Evolutionary conservation across 108 stramenopile species (phyloP).

Genomic region (Stephanodiscus triporus): DNA sequence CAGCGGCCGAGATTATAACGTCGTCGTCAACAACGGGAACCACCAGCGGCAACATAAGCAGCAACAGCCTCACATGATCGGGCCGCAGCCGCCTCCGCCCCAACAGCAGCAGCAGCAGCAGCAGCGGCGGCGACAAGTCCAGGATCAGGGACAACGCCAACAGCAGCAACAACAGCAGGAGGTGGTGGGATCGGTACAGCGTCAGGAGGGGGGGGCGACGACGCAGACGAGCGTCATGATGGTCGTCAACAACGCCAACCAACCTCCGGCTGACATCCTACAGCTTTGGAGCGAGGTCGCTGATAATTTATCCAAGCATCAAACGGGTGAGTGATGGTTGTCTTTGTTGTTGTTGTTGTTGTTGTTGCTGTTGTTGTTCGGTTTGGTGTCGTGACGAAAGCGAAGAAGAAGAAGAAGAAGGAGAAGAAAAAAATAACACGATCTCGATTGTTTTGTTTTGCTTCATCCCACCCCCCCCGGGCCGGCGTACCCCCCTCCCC

Average conservation of each 20-base stretch:
- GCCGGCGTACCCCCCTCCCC: no score
- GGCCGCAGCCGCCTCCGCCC: not conserved
- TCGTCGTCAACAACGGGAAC: not conserved
- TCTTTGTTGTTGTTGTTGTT: no score
- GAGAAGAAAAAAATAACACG: no score
- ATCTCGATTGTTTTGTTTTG: no score
- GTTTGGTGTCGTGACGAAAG: no score
- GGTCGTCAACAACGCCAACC: not conserved
- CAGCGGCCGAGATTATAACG: not conserved
- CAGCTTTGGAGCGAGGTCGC: conserved; percentile 77
- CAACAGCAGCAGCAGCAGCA: not conserved
- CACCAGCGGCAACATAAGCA: not conserved
- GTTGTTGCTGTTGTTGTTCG: no score
- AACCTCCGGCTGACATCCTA: conserved; percentile 34
- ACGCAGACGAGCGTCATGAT: not conserved
- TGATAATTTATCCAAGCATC: conserved; percentile 63
- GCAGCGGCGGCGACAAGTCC: not conserved
- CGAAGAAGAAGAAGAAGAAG: not conserved
- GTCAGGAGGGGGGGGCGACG: not conserved
- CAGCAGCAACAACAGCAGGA: not conserved
- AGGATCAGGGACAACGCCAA: not conserved
- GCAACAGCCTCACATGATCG: not conserved
- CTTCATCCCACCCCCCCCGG: not conserved
- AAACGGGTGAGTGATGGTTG: conserved; percentile 81
- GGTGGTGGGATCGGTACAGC: not conserved